Evolutionary conservation across 768 basidiomycete species (phyloP).

Genomic region (Mycena capillaripes): DNA sequence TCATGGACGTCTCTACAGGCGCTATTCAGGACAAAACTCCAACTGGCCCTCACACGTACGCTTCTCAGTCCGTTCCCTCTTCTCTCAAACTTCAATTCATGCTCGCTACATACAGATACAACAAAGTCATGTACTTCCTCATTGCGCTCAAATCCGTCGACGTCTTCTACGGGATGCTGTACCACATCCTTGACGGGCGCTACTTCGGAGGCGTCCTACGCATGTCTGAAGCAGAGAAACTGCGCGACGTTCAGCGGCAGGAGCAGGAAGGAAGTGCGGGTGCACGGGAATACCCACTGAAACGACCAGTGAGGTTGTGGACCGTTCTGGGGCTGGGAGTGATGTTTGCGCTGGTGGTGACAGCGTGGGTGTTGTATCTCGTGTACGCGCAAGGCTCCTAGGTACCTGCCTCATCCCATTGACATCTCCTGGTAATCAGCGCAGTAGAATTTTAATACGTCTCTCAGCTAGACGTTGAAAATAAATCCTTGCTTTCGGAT

Average conservation of each 20-base stretch:
- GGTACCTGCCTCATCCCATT: not conserved
- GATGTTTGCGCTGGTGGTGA: constrained; percentile 8
- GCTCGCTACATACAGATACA: not conserved
- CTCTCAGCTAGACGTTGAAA: no score
- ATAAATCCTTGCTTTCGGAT: no score
- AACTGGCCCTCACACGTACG: constrained; percentile 2
- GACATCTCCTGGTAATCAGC: no score
- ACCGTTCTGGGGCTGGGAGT: not conserved
- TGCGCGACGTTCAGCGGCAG: not conserved
- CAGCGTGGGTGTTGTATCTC: not conserved
- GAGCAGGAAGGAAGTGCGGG: not conserved
- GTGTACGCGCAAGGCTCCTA: not conserved
- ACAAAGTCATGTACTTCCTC: constrained; percentile 25
- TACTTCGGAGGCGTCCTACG: constrained; percentile 14
- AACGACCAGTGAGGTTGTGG: constrained; percentile 14
- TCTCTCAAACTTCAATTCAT: no score
- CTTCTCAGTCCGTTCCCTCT: not conserved
- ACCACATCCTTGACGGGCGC: constrained; percentile 10
- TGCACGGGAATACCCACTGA: not conserved
- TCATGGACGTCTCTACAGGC: constrained; percentile 23
- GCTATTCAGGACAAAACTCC: constrained; percentile 22
- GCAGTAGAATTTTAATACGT: no score
- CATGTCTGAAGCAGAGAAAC: constrained; percentile 14
- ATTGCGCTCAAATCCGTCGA: constrained; percentile 25
- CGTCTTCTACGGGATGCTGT: constrained; percentile 19